phyloP scores from a whole-genome alignment of 495 filamentous ascomycete genomes.

The Trichoderma gamsii region DNA sequence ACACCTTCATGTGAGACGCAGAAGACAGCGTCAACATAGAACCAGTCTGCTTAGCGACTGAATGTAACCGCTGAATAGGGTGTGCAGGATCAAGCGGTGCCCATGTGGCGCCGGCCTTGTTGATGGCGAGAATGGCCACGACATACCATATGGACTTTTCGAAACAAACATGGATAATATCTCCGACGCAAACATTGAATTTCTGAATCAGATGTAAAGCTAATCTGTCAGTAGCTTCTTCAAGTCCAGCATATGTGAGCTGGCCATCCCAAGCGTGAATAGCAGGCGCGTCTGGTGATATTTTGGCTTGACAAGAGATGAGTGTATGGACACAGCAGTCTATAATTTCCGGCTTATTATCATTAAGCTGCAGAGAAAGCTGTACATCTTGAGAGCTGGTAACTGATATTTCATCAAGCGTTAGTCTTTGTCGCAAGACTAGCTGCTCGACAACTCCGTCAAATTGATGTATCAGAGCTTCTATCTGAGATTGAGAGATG shows the following conservation, averaged over 20 bases:
- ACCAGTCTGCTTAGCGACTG: constrained; percentile 3
- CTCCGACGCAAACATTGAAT: constrained; percentile 26
- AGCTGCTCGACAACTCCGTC: background rate
- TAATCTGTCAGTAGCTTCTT: too few relatives aligned
- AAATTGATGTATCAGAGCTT: background rate
- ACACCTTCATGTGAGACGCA: background rate
- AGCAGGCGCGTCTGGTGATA: too few relatives aligned
- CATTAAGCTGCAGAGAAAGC: too few relatives aligned
- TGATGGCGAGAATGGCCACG: constrained; percentile 39
- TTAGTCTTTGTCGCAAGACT: background rate
- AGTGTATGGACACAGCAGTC: too few relatives aligned
- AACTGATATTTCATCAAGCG: background rate
- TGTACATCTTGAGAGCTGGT: background rate
- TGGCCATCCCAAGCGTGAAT: too few relatives aligned
- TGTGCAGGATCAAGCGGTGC: constrained; percentile 24
- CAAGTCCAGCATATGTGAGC: too few relatives aligned
- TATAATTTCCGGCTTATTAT: too few relatives aligned
- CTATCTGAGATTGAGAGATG: background rate
- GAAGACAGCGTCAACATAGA: background rate
- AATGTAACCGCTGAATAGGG: constrained; percentile 42
- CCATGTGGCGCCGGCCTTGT: constrained; percentile 10
- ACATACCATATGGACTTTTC: constrained; percentile 40
- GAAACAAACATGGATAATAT: constrained; percentile 40
- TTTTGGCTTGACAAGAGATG: too few relatives aligned
- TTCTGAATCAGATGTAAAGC: too few relatives aligned